Conservation (phyloP, 2,329 filamentous ascomycete species). For the Thermothelomyces thermophilus region DNA sequence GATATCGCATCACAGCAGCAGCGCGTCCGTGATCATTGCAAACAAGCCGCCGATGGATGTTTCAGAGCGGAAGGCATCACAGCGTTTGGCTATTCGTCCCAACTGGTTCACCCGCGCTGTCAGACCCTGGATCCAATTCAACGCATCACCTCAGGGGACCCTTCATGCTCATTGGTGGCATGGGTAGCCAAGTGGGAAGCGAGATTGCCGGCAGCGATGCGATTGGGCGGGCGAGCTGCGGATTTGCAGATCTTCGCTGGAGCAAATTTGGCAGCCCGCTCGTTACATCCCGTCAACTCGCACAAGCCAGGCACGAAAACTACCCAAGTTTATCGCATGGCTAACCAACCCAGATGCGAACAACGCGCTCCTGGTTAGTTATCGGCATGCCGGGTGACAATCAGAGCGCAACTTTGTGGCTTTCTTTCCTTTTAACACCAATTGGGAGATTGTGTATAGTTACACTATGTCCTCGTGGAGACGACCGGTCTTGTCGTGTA, state of each 20-base stretch:
- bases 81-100: not conserved
- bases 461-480: too few species aligned
- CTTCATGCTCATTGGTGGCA: conserved; percentile 17
- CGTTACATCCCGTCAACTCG: not conserved
- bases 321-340: too few species aligned
- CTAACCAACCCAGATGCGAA: too few species aligned
- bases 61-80: conserved; percentile 4
- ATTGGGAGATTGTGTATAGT: too few species aligned
- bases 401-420: not conserved
- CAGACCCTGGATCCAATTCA: conserved; percentile 6
- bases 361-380: not conserved
- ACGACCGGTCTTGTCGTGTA: not conserved
- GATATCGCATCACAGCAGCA: too few species aligned
- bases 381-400: not conserved
- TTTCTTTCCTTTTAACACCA: too few species aligned
- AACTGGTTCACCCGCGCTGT: conserved; percentile 1
- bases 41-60: not conserved
- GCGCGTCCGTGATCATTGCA: too few species aligned
- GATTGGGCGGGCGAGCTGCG: conserved; percentile 12
- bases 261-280: not conserved
- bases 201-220: conserved; percentile 21
- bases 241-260: not conserved
- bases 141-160: conserved; percentile 20
- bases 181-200: conserved; percentile 17
- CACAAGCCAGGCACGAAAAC: too few species aligned